Base-by-base conservation (phyloP, 192 early-diverging fungal genomes). In the Mortierella alpina region DNA sequence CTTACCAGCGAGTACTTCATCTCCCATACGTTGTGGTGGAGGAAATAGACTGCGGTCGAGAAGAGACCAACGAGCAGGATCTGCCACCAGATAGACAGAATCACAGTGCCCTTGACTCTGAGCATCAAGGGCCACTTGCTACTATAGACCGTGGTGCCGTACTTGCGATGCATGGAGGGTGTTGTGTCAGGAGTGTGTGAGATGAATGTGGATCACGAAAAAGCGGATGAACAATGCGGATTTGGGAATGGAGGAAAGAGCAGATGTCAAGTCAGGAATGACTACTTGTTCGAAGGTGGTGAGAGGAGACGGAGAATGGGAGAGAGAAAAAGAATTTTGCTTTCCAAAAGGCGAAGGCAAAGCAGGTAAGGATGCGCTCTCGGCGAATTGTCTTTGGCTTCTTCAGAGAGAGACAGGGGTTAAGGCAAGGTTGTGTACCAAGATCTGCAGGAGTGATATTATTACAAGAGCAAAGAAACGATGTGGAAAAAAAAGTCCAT, bases 91-190 rank as follows among this genome's bases (percentile, higher is more conserved):
- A 80, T 80, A 1, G 14, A 2, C 10, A 68, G 70, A 46, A 80
- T 72, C 46, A 80, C 77, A 14, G 77, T 80, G 46, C 77, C 77
- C 54, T 80, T 80, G 59, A 80, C 12, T 13, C 77, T 57, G 46
- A 80, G 70, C 77, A 80, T 72, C 77, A 80, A 40, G 42, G 77
- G 77, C 77, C 77, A 68, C 23, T 64, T 72, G 52, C 69, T 64
- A n/a, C 50, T 47, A 72, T 80, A 72, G 5, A 63, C 65, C 42
- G 69, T 72, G 6, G 70, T 71, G 46, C 57, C 68, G 60, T 66
- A 68, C 18, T 72, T 51, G 40, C 62, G 70, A 55, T 64, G 53
- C 73, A 75, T 75, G 31, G 31, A 31, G 31, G 31, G 31, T 31
- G 1, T 3, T 31, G 31, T 52, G n/a, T 46, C n/a, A 51, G 31